Conservation (phyloP, 163 green algal genomes). For the Prototheca wickerhamii region DNA sequence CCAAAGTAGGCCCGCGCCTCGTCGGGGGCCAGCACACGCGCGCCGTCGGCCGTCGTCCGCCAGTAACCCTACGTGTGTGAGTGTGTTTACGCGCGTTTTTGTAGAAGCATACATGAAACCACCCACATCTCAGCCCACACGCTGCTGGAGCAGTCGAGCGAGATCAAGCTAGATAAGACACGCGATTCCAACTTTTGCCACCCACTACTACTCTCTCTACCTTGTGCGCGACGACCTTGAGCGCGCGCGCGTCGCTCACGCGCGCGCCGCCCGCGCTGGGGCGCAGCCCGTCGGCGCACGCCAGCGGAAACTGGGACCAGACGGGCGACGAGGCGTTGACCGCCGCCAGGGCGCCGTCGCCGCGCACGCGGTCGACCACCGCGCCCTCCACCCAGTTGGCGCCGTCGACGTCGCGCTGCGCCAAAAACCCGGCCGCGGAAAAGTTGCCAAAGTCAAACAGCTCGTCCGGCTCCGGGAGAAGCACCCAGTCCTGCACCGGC, state of each 20-base stretch:
- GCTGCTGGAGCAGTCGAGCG: too few relatives aligned
- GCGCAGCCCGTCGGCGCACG: constrained; percentile 3
- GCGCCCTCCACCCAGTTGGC: constrained; percentile 10
- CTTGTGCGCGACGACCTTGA: constrained; percentile 2
- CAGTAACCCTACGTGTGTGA: too few relatives aligned
- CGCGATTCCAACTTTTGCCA: too few relatives aligned
- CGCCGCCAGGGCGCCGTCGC: neutral
- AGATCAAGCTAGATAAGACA: too few relatives aligned
- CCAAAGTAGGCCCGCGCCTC: neutral
- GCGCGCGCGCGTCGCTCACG: neutral
- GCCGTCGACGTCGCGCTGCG: constrained; percentile 6
- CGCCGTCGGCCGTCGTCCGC: neutral
- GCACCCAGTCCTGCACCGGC: constrained; percentile 21
- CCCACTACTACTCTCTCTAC: too few relatives aligned
- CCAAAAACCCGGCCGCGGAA: neutral
- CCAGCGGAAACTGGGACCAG: constrained; percentile 6
- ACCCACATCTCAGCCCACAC: too few relatives aligned
- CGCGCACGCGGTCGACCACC: constrained; percentile 5
- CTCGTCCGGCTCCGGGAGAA: constrained; percentile 7
- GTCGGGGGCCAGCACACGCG: neutral
- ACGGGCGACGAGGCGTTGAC: neutral
- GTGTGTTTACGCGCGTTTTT: too few relatives aligned
- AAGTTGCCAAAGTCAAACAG: constrained; percentile 4
- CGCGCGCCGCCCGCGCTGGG: too few relatives aligned
- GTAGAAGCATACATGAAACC: too few relatives aligned